Evolutionary conservation across 2,329 filamentous ascomycete species (phyloP).

Genomic region (Coleophoma eucalyptorum): DNA sequence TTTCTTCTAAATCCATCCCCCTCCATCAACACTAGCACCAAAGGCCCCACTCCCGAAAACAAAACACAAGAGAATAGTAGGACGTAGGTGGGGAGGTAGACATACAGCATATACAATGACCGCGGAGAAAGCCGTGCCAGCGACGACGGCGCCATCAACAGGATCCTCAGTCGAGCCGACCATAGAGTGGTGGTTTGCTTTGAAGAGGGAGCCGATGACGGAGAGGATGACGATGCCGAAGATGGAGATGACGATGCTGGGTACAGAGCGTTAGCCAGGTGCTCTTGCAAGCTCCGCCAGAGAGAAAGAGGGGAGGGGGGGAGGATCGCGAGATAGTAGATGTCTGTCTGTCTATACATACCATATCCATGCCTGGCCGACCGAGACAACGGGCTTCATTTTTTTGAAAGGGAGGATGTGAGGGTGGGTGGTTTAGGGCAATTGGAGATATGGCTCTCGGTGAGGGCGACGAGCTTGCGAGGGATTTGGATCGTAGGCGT

Average conservation of each 20-base stretch:
- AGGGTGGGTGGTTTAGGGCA: background rate
- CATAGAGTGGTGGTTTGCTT: conserved; percentile 76
- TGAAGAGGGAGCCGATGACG: conserved; percentile 67
- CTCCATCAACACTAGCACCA: no score
- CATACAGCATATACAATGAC: conserved; percentile 86
- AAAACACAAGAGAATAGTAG: no score
- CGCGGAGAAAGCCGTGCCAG: conserved; percentile 80
- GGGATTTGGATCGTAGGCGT: no score
- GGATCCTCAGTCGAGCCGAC: conserved; percentile 72
- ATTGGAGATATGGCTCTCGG: background rate
- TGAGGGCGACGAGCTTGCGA: background rate
- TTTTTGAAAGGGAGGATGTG: conserved; percentile 29
- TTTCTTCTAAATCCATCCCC: no score
- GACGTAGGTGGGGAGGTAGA: conserved; percentile 17
- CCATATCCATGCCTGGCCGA: conserved; percentile 95
- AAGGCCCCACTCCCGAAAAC: no score
- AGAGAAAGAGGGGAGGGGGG: conserved; percentile 4
- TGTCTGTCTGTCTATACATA: no score
- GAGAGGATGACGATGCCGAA: conserved; percentile 65
- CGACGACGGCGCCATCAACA: conserved; percentile 71
- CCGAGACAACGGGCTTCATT: conserved; percentile 94
- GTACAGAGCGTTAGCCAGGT: conserved; percentile 6
- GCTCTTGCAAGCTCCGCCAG: background rate
- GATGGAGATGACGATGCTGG: conserved; percentile 68
- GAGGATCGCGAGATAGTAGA: conserved; percentile 31